A percentile compares a stretch with the other conserved stretches of the same genome.
These are phyloP conservation scores for Spongiforma sp. DNA, from an alignment of 1,284 basidiomycete genomes.

Conservation along the genomic window DNA sequence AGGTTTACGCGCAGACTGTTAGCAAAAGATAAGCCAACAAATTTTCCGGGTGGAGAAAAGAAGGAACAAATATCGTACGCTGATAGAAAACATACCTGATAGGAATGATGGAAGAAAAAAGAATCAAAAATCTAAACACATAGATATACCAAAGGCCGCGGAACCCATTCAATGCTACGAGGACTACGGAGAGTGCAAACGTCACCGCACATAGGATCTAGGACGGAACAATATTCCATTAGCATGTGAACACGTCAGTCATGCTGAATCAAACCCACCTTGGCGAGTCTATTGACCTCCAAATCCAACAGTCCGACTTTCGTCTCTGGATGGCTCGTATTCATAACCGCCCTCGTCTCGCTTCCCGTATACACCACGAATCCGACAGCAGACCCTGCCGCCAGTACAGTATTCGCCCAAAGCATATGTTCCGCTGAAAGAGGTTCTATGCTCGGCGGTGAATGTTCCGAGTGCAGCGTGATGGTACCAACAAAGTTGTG, in stretches of 20 bases:
- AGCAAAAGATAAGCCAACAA: slow-evolving; percentile 2
- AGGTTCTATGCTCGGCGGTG: slow-evolving; percentile 71
- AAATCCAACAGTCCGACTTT: slow-evolving; percentile 93
- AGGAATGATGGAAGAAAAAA: slow-evolving; percentile 99
- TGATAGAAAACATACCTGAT: slow-evolving; percentile 74
- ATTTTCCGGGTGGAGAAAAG: too few species aligned
- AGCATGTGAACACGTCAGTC: too few species aligned
- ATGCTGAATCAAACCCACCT: slow-evolving; percentile 75
- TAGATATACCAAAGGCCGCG: slow-evolving; percentile 97
- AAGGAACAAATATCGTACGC: not conserved
- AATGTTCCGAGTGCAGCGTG: slow-evolving; percentile 67
- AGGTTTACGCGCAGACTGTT: slow-evolving; percentile 93
- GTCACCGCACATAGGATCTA: slow-evolving; percentile 96
- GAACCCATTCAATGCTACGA: slow-evolving; percentile 97
- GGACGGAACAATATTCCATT: not conserved
- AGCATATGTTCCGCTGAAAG: slow-evolving; percentile 93
- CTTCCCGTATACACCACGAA: slow-evolving; percentile 94
- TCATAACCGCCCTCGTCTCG: slow-evolving; percentile 99
- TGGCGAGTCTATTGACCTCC: slow-evolving; percentile 96
- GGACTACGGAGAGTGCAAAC: slow-evolving; percentile 87
- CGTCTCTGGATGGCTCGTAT: slow-evolving; percentile 96
- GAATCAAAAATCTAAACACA: slow-evolving; percentile 94
- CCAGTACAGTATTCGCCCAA: slow-evolving; percentile 98
- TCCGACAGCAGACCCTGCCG: slow-evolving; percentile 92
- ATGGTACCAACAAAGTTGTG: slow-evolving; percentile 96